Base-by-base conservation (phyloP, 139 green algal species). In the Auxenochlorella pyrenoidosa region DNA sequence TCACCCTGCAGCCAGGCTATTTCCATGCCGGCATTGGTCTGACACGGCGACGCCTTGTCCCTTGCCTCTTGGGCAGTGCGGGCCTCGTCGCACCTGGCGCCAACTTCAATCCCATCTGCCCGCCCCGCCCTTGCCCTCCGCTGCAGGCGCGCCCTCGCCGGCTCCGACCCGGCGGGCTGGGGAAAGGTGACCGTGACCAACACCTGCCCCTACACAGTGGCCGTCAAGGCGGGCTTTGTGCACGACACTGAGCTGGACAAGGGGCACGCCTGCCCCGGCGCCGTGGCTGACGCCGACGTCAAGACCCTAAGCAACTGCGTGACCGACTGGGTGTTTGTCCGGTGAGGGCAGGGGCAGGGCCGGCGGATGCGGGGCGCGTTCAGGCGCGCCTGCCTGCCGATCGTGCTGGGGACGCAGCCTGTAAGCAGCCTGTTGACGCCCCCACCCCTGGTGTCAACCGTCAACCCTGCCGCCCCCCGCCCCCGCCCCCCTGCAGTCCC, bases 211-310 rank as follows among this genome's bases (percentile, higher is more conserved):
- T 41, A n/a, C 63, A 24, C 63, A 0, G 80, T 85, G 26, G 40
- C 80, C 28, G 32, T 85, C 63, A 76, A 76, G 36, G 80, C 80
- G 4, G 80, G 36, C 38, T 85, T 76, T 66, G 59, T 30, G 22
- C 44, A 44, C 63, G 36, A 65, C 19, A 0, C 40, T n/a, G 63
- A 59, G 13, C 22, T 47, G 41, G 80, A 85, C 41, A 34, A 76
- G 59, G 80, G 80, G 2, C 80, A 59, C 38, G 36, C 80, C 19
- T 85, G 80, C 80, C 80, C 80, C 59, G 51, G 51, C 38, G 34
- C 41, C 1, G 34, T 54, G 38, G 0, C 79, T 21, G 24, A 18
- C 24, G 5, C 60, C 6, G 26, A 40, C 13, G 79, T 41, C 12
- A 38, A 73, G 66, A 73, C 32, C 66, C 41, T 83, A 0, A 15